phyloP scores from a whole-genome alignment of 202 grass and related monocot species.

The Musa balbisiana region DNA sequence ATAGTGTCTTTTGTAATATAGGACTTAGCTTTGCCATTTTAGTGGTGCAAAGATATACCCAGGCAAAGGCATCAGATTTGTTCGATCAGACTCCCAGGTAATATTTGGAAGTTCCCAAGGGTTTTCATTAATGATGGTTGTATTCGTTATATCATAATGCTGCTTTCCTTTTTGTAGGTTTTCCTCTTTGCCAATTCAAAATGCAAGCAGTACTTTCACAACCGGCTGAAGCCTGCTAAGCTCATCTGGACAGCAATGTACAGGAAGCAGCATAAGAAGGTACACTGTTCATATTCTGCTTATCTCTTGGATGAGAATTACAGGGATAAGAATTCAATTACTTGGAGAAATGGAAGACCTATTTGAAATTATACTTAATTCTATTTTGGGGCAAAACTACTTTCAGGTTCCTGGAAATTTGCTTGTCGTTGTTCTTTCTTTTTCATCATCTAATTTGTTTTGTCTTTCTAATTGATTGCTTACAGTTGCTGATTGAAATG shows the following conservation, averaged over 20 bases:
- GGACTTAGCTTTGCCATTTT: background rate
- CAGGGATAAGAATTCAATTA: background rate
- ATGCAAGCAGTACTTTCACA: constrained; percentile 66
- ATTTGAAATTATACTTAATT: too few species aligned
- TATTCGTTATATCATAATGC: background rate
- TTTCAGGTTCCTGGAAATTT: background rate
- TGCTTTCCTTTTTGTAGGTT: constrained; percentile 26
- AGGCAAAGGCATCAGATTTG: constrained; percentile 1
- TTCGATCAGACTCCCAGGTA: background rate
- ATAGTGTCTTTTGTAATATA: background rate
- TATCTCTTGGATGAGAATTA: background rate
- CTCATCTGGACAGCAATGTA: constrained; percentile 67
- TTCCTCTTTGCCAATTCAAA: constrained; percentile 65
- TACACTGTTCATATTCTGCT: background rate
- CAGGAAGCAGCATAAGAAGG: constrained; percentile 67
- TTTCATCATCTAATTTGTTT: too few species aligned
- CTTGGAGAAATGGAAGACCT: too few species aligned
- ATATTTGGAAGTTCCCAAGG: background rate
- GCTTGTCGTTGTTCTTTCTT: too few species aligned
- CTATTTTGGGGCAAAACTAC: too few species aligned
- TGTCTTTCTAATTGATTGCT: background rate
- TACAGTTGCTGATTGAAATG: background rate
- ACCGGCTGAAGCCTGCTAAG: constrained; percentile 58
- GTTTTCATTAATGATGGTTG: background rate
- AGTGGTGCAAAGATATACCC: constrained; percentile 5